A percentile compares a stretch with the other conserved stretches of the same genome.
phyloP scores from a whole-genome alignment of 441 rosid genomes.

The Daphne laureola region DNA sequence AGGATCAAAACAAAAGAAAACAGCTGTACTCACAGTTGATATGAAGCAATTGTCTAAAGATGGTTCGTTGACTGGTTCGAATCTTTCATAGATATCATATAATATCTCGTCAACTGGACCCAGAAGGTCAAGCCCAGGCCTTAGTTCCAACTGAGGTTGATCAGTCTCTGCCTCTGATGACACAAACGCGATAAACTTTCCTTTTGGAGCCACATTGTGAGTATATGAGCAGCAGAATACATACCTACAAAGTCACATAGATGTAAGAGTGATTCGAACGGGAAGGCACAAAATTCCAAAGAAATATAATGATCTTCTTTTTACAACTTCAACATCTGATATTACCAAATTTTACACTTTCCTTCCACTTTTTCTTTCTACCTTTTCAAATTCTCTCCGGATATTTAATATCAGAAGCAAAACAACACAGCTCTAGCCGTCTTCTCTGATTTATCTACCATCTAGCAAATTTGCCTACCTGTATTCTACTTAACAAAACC shows the following conservation, averaged over 20 bases:
- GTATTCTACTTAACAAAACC: too few species aligned
- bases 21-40: conserved; percentile 47
- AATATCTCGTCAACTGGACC: conserved; percentile 78
- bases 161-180: conserved; percentile 87
- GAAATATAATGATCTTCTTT: too few species aligned
- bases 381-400: too few species aligned
- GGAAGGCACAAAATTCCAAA: too few species aligned
- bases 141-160: conserved; percentile 56
- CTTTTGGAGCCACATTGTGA: conserved; percentile 87
- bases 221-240: conserved; percentile 86
- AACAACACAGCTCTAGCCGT: too few species aligned
- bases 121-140: conserved; percentile 74
- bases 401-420: too few species aligned
- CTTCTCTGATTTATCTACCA: too few species aligned
- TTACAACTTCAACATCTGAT: too few species aligned
- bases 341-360: too few species aligned
- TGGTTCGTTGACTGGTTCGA: conserved; percentile 75
- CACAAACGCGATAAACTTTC: conserved; percentile 83
- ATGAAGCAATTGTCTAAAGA: conserved; percentile 76
- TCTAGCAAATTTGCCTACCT: too few species aligned
- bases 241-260: conserved; percentile 43
- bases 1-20: neutral
- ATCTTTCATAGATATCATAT: conserved; percentile 63
- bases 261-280: too few species aligned
- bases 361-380: too few species aligned